Evolutionary conservation across 306 rosid genomes (phyloP).

Genomic region (Ammopiptanthus mongolicus): DNA sequence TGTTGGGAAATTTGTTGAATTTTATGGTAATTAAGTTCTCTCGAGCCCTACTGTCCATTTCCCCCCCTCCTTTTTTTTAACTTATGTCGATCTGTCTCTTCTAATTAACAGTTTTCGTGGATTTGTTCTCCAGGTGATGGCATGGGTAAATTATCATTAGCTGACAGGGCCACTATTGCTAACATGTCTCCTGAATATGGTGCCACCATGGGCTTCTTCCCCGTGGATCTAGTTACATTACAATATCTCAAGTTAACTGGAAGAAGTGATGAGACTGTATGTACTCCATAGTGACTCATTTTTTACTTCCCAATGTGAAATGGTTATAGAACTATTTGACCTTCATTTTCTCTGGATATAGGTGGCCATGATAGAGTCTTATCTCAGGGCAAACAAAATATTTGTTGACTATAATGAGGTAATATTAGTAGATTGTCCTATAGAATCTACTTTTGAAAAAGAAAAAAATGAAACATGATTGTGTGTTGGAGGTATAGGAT

Average conservation of each 20-base stretch:
- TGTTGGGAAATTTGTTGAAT: constrained; percentile 94
- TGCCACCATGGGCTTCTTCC: constrained; percentile 99
- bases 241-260: constrained; percentile 94
- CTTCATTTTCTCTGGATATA: constrained; percentile 34
- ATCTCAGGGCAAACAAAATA: constrained; percentile 86
- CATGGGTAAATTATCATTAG: constrained; percentile 82
- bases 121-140: constrained; percentile 72
- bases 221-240: constrained; percentile 90
- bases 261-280: constrained; percentile 87
- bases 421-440: neutral
- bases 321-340: constrained; percentile 16
- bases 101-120: constrained; percentile 15
- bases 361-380: constrained; percentile 93
- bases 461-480: neutral
- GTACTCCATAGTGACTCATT: constrained; percentile 18
- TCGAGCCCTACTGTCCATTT: neutral
- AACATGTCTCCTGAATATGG: constrained; percentile 99
- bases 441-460: neutral
- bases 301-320: constrained; percentile 13
- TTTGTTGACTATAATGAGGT: constrained; percentile 96
- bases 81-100: neutral
- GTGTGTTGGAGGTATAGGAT: constrained; percentile 3
- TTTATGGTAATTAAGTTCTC: constrained; percentile 57
- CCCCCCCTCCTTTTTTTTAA: neutral
- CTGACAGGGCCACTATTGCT: constrained; percentile 98